Conservation (phyloP, 805 yeast species). For the Candida nemodendra region DNA sequence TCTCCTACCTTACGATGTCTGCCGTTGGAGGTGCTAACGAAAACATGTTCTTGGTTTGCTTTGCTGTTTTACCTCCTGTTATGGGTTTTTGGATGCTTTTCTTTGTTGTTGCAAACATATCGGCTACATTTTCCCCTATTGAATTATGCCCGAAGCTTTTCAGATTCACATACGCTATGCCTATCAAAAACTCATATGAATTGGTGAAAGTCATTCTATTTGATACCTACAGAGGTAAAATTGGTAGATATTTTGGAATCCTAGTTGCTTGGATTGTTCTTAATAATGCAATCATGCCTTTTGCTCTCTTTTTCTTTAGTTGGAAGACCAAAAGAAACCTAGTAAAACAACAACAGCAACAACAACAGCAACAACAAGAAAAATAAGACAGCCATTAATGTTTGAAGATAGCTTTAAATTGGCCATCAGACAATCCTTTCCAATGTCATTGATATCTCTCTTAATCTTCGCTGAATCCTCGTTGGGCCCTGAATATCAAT, state of each 20-base stretch:
- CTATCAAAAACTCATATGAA: constrained; percentile 65
- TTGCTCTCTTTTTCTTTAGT: constrained; percentile 43
- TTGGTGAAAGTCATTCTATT: constrained; percentile 58
- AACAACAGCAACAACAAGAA: too few species aligned
- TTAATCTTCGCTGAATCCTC: too few species aligned
- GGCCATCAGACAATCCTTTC: too few species aligned
- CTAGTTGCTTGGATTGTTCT: constrained; percentile 60
- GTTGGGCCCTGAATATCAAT: too few species aligned
- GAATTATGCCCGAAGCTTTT: constrained; percentile 57
- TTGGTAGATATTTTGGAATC: constrained; percentile 63
- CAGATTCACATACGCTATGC: constrained; percentile 66
- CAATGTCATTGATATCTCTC: too few species aligned
- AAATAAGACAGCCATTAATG: too few species aligned
- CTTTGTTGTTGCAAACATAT: constrained; percentile 67
- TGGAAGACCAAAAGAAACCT: constrained; percentile 34
- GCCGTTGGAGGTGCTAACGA: constrained; percentile 80
- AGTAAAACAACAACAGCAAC: too few species aligned
- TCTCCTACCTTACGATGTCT: constrained; percentile 63
- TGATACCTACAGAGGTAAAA: constrained; percentile 50
- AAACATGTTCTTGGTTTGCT: constrained; percentile 51
- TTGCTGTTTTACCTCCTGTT: constrained; percentile 57
- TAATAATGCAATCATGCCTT: constrained; percentile 43
- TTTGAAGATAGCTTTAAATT: too few species aligned
- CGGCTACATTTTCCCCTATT: constrained; percentile 68
- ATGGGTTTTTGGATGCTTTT: constrained; percentile 70